Conservation (phyloP, 2,329 filamentous ascomycete species). For the Calonectria leucothoes region DNA sequence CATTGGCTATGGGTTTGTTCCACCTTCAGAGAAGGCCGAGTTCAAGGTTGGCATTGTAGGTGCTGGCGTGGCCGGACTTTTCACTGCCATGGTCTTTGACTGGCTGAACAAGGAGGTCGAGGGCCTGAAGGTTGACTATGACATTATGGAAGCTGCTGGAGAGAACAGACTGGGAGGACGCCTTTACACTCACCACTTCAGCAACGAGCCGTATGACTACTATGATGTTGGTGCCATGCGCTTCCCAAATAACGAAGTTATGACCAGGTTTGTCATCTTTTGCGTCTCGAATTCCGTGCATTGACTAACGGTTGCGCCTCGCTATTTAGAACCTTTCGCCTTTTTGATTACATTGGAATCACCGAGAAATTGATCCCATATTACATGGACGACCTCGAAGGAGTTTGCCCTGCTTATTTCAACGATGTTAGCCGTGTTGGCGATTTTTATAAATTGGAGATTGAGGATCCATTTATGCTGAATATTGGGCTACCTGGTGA, state of each 20-base stretch:
- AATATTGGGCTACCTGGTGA: background rate
- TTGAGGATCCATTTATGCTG: background rate
- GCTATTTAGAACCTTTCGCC: slow-evolving; percentile 24
- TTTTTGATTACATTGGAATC: slow-evolving; percentile 29
- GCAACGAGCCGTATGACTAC: slow-evolving; percentile 27
- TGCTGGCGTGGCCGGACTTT: slow-evolving; percentile 51
- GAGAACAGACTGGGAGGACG: slow-evolving; percentile 49
- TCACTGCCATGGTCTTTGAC: slow-evolving; percentile 49
- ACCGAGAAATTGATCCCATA: slow-evolving; percentile 29
- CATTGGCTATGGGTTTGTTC: background rate
- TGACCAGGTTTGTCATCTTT: slow-evolving; percentile 27
- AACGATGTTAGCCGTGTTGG: background rate
- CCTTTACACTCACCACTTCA: slow-evolving; percentile 50
- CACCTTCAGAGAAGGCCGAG: background rate
- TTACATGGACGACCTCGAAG: slow-evolving; percentile 17
- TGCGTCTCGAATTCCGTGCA: background rate
- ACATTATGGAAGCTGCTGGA: slow-evolving; percentile 49
- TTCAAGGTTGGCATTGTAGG: slow-evolving; percentile 51
- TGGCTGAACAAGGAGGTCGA: slow-evolving; percentile 33
- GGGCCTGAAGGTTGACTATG: slow-evolving; percentile 46
- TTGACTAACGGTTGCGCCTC: background rate
- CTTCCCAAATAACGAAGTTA: slow-evolving; percentile 48
- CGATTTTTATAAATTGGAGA: background rate
- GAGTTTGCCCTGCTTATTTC: background rate
- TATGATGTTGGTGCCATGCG: slow-evolving; percentile 55